Evolutionary conservation across 805 yeast genomes (phyloP).

Genomic region (Yarrowia phangngaensis): DNA sequence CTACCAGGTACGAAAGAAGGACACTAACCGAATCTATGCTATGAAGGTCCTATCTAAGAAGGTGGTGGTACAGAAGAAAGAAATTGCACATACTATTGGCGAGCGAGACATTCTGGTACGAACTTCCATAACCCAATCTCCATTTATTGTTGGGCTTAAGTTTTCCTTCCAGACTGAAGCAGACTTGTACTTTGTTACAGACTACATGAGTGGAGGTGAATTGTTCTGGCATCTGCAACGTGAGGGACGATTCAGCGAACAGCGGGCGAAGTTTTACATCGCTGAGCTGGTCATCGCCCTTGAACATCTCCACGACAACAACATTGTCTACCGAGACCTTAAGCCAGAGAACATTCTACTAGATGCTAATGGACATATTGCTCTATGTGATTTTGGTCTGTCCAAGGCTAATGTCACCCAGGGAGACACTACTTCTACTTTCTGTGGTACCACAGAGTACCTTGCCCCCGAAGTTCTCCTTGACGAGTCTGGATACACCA

Average conservation of each 20-base stretch:
- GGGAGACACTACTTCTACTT: constrained; percentile 90
- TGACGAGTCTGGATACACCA: constrained; percentile 95
- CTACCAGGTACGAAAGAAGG: constrained; percentile 88
- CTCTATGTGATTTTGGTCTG: constrained; percentile 94
- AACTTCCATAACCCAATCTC: constrained; percentile 80
- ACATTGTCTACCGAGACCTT: constrained; percentile 91
- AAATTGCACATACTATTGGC: constrained; percentile 96
- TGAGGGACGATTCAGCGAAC: constrained; percentile 91
- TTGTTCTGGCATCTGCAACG: constrained; percentile 94
- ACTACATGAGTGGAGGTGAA: constrained; percentile 98
- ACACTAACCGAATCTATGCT: constrained; percentile 87
- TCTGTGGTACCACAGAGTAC: constrained; percentile 98
- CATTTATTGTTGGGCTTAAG: constrained; percentile 94
- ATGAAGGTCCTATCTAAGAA: constrained; percentile 95
- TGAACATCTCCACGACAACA: constrained; percentile 92
- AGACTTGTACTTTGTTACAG: constrained; percentile 89
- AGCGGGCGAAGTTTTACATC: constrained; percentile 92
- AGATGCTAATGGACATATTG: constrained; percentile 97
- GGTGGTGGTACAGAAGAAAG: constrained; percentile 93
- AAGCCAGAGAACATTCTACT: constrained; percentile 94
- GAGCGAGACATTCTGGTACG: constrained; percentile 92
- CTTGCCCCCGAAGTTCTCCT: constrained; percentile 93
- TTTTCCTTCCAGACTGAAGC: constrained; percentile 94
- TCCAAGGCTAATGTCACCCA: constrained; percentile 86
- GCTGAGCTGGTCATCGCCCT: constrained; percentile 92